Evolutionary conservation across 1,284 basidiomycete genomes (phyloP), one percentile per base, ranked within the genome.

Genomic region (Irpex rosettiformis): DNA sequence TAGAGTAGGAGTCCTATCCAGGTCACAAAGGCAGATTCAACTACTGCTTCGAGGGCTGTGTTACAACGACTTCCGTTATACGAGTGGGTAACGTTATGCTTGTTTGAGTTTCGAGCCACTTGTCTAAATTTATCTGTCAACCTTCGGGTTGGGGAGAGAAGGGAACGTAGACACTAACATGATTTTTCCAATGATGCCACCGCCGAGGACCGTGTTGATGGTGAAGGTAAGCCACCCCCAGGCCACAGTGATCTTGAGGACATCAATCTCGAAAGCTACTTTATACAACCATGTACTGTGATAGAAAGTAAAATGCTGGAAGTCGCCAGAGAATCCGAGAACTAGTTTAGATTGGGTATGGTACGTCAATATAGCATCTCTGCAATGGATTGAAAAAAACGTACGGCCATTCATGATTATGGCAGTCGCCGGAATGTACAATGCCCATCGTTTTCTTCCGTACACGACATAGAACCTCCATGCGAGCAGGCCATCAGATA

Each of bases 221-320:
- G 53, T 29, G 61, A 67, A 67, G 54, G 64, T 66, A 62, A 63
- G 59, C 65, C 65, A 69, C 10, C 66, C 67, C 67, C 67, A 69
- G 0, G 63, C 67, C 3, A 65, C 63, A 1, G 63, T 65, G 29
- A 69, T 65, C 24, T 66, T 27, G 18, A 66, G 51, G 3, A 65
- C 61, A 21, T 64, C 56, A 16, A 58, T 58, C 8, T 62, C 49
- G 2, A 69, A 49, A 13, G 52, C 62, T 30, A 60, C 58, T 27
- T 66, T 58, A 58, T 69, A 69, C 18, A 64, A 55, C 6, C 59
- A 54, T 22, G 43, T 27, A 55, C 61, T 53, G 21, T 22, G 33
- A 37, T 66, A 66, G 10, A 56, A 57, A 4, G 58, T 56, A 13
- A 69, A 49, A 29, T 65, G 64, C 56, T 64, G 64, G 37, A 56